Base-by-base conservation (phyloP, 805 yeast genomes). In the Nakazawaea wickerhamii region DNA sequence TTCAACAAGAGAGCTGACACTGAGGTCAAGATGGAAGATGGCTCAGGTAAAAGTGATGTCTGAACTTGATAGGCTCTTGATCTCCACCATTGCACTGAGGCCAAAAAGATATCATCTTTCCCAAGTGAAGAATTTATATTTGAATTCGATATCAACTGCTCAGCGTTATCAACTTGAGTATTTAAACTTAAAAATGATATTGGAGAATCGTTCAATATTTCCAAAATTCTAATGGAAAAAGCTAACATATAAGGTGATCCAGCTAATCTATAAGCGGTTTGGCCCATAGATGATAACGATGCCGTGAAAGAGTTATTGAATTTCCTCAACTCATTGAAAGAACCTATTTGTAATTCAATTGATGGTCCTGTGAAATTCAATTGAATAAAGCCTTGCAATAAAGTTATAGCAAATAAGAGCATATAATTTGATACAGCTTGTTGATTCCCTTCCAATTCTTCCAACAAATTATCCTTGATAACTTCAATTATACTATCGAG, bases 291-390 rank as follows among this genome's bases (percentile, higher is more conserved):
- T 9, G 68, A 57, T 33, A 84, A 64, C 1, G 68, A 55, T 25
- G 55, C 58, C 11, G 75, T 52, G 27, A 73, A 61, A 3, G 40
- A 26, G 4, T 28, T 17, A 6, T 40, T 23, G 32, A 26, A 32
- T 4, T 32, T 44, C 38, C 36, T 26, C 39, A 19, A 35, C 31
- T 18, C 38, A 10, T 7, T 34, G 32, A 18, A 34, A 14, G 6
- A 5, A 8, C 36, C 40, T 13, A 19, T 61, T 3, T 59, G 60
- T 18, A 65, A 50, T 4, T 71, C 70, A 2, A 77, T 53, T 20
- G 73, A 70, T 4, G 96, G 96, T 7, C 97, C 97, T 0, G 95
- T 86, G 60, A 72, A 86, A 58, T 90, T 90, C 39, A 73, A 61
- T 57, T 87, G 95, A 13, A 84, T 64, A 55, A 84, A 90, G 1